Conservation (phyloP, 1,139 yeast species). For the Diutina scorzettiae region DNA sequence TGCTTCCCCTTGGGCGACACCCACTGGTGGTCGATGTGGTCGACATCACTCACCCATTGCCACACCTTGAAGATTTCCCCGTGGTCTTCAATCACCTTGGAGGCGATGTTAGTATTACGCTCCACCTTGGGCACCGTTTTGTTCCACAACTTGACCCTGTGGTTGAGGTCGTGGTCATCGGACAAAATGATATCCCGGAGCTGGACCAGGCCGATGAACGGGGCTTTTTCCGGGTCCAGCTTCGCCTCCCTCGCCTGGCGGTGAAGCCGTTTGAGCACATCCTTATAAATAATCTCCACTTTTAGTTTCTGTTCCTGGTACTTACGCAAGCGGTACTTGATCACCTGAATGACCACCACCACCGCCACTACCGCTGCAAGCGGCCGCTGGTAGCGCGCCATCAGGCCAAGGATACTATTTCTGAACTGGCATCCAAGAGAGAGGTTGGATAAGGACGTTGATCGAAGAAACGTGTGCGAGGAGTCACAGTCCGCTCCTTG, state of each 20-base stretch:
- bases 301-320: slow-evolving; percentile 20
- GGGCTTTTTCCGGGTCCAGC: slow-evolving; percentile 22
- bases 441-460: slow-evolving; percentile 59
- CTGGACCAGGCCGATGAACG: slow-evolving; percentile 63
- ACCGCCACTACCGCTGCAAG: slow-evolving; percentile 19
- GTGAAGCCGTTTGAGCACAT: slow-evolving; percentile 36
- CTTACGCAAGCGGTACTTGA: slow-evolving; percentile 23
- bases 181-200: slow-evolving; percentile 58
- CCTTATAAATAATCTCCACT: slow-evolving; percentile 25
- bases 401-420: slow-evolving; percentile 39
- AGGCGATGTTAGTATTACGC: slow-evolving; percentile 48
- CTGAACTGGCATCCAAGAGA: slow-evolving; percentile 50
- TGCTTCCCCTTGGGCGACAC: neutral
- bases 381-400: slow-evolving; percentile 28
- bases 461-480: slow-evolving; percentile 47
- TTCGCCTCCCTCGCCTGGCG: slow-evolving; percentile 20
- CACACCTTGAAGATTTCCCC: slow-evolving; percentile 86
- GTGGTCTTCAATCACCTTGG: slow-evolving; percentile 53
- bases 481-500: slow-evolving; percentile 16
- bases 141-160: slow-evolving; percentile 48
- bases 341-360: slow-evolving; percentile 12
- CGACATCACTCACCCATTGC: slow-evolving; percentile 59
- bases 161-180: slow-evolving; percentile 30
- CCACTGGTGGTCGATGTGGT: slow-evolving; percentile 1
- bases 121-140: slow-evolving; percentile 52